Evolutionary conservation across 805 yeast species (phyloP), one percentile per base, ranked within the genome.

Genomic region (Zygoascus biomembranicola): DNA sequence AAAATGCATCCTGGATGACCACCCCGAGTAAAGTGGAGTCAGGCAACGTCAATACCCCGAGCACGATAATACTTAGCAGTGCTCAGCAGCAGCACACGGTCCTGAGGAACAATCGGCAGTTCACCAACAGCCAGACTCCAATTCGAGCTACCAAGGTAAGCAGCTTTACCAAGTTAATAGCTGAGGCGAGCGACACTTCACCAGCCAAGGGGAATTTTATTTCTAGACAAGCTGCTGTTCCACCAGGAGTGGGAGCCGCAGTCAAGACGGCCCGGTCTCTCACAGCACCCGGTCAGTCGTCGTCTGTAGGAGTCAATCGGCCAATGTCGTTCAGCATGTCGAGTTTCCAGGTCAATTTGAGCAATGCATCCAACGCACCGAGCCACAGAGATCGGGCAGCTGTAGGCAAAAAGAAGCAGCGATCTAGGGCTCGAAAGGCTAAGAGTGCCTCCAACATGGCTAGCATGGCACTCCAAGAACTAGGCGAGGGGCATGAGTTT

Each of bases 191-290:
- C 32, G 66, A 62, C 44, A 55, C 60, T 32, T 57, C 65, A 32
- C 69, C 69, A 1, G 69, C 69, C 28, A 62, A 63, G 58, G 69
- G 69, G 2, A 55, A 64, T 45, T 66, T 62, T 39, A 41, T 55
- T 1, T 50, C 58, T 37, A 10, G 32, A 28, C 3, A 6, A 23
- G 28, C 28, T 23, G 14, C 11, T 43, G n/a, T 37, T 32, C 43
- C 47, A 2, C 6, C 47, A n/a, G 26, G 26, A 42, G 44, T 42
- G 23, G 44, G 44, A 5, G 11, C 26, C 16, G 39, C 39, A 13
- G 39, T 19, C 16, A 9, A 37, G 14, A 14, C 28, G n/a, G 14
- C 47, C 3, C 23, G 49, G 9, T 14, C 43, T 4, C 23, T 31
- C 3, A 18, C 49, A 16, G 43, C 23, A 8, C 16, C 31, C 2